Percentiles rank a stretch among this genome's conserved stretches.
These are phyloP conservation scores for Metarhizium robertsii DNA, from an alignment of 2,329 filamentous ascomycete species.

Conservation along the genomic window DNA sequence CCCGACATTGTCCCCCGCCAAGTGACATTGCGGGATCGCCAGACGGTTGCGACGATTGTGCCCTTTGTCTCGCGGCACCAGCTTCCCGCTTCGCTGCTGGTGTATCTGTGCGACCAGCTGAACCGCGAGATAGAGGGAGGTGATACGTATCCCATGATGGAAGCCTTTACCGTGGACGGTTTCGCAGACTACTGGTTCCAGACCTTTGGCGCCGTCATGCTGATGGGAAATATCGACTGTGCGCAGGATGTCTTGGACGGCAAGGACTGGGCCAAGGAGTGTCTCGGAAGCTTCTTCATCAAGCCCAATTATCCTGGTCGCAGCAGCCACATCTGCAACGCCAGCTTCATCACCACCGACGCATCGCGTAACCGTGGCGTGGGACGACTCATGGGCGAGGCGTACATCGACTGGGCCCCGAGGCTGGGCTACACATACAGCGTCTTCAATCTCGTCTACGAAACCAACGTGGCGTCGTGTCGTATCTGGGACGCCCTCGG, in stretches of 20 bases:
- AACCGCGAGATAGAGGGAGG: conserved; percentile 88
- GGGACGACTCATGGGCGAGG: conserved; percentile 66
- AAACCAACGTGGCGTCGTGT: conserved; percentile 84
- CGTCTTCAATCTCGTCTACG: conserved; percentile 90
- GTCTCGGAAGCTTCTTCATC: conserved; percentile 86
- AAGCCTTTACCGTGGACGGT: conserved; percentile 60
- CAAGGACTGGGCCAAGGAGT: conserved; percentile 70
- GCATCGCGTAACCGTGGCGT: conserved; percentile 65
- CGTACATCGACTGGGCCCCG: conserved; percentile 69
- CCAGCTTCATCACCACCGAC: conserved; percentile 66
- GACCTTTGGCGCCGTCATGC: conserved; percentile 81
- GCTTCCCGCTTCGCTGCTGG: conserved; percentile 65
- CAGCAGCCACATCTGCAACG: conserved; percentile 87
- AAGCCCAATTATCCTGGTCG: conserved; percentile 89
- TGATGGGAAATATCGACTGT: conserved; percentile 64
- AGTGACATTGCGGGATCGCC: conserved; percentile 74
- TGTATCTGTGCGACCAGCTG: conserved; percentile 73
- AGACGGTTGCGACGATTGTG: conserved; percentile 74
- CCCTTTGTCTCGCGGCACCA: conserved; percentile 70
- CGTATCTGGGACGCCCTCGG: conserved; percentile 87
- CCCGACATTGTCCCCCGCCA: conserved; percentile 61
- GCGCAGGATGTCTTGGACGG: conserved; percentile 48
- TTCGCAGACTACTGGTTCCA: conserved; percentile 87
- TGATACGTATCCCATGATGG: conserved; percentile 84
- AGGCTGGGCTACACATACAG: conserved; percentile 83